Evolutionary conservation across 805 yeast species (phyloP).

Genomic region (Priceomyces carsonii): DNA sequence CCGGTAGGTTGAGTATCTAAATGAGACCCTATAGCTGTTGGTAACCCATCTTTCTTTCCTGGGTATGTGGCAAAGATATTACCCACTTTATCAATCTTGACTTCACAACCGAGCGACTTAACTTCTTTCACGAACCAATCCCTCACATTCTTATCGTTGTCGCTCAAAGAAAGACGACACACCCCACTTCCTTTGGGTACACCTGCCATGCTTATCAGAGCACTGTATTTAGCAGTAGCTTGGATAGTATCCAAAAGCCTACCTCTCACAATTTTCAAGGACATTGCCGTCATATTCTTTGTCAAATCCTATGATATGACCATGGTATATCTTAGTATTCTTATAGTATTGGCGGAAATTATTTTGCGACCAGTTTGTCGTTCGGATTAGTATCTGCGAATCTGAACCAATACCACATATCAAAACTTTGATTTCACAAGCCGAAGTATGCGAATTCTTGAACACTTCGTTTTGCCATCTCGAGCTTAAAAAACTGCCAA

Average conservation of each 20-base stretch:
- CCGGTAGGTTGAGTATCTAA: constrained; percentile 80
- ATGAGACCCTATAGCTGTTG: constrained; percentile 74
- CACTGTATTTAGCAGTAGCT: not conserved
- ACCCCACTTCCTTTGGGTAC: constrained; percentile 52
- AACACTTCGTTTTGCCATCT: too few species aligned
- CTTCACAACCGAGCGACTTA: constrained; percentile 52
- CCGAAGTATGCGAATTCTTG: too few species aligned
- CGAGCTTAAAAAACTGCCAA: too few species aligned
- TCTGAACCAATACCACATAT: too few species aligned
- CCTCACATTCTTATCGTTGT: constrained; percentile 61
- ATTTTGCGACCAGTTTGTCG: too few species aligned
- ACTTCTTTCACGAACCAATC: constrained; percentile 65
- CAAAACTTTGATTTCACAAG: too few species aligned
- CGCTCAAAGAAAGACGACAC: constrained; percentile 62
- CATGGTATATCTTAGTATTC: too few species aligned
- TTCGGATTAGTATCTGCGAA: too few species aligned
- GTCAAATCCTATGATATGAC: too few species aligned
- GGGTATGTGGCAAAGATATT: constrained; percentile 67
- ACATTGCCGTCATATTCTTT: constrained; percentile 69
- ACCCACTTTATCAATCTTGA: constrained; percentile 65
- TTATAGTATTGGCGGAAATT: too few species aligned
- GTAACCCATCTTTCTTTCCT: constrained; percentile 49
- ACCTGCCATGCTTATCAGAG: not conserved
- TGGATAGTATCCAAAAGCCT: not conserved
- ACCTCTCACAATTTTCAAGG: not conserved